Evolutionary conservation across 805 yeast species (phyloP).

Genomic region (Cyberlindnera nakhonratchasimensis): DNA sequence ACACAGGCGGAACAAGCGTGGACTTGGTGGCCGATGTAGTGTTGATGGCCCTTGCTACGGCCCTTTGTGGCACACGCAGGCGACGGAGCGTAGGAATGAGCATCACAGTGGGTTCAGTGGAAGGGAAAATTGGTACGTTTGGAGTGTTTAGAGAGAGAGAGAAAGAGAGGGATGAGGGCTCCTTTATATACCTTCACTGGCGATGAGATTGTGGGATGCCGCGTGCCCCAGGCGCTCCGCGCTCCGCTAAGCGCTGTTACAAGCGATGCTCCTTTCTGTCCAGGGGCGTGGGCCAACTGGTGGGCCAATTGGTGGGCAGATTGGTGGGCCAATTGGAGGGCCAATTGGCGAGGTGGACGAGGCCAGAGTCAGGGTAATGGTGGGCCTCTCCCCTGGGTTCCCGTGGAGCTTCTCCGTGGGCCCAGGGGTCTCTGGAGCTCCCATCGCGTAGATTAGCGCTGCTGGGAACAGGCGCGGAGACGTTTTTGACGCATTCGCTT

Average conservation of each 20-base stretch:
- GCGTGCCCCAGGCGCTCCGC: not conserved
- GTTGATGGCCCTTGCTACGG: conserved; percentile 18
- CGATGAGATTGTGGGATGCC: not conserved
- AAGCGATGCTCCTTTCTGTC: too few relatives aligned
- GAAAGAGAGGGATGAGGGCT: too few relatives aligned
- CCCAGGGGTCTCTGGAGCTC: too few relatives aligned
- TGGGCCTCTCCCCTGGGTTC: too few relatives aligned
- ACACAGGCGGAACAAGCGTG: conserved; percentile 6
- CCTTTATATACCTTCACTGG: not conserved
- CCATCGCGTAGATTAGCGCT: conserved; percentile 4
- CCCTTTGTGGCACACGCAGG: not conserved
- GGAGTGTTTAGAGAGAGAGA: too few relatives aligned
- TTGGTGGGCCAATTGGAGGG: too few relatives aligned
- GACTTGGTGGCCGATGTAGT: conserved; percentile 17
- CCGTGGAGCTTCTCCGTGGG: too few relatives aligned
- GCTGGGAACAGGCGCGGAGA: not conserved
- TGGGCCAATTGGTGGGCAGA: too few relatives aligned
- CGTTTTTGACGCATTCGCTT: conserved; percentile 9
- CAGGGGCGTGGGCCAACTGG: too few relatives aligned
- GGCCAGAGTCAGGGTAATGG: too few relatives aligned
- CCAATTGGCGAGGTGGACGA: too few relatives aligned
- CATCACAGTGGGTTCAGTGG: not conserved
- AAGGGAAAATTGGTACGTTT: too few relatives aligned
- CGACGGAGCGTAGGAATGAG: not conserved
- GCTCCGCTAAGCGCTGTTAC: conserved; percentile 1